phyloP scores from a whole-genome alignment of 306 rosid genomes.

The Malus sylvestris region DNA sequence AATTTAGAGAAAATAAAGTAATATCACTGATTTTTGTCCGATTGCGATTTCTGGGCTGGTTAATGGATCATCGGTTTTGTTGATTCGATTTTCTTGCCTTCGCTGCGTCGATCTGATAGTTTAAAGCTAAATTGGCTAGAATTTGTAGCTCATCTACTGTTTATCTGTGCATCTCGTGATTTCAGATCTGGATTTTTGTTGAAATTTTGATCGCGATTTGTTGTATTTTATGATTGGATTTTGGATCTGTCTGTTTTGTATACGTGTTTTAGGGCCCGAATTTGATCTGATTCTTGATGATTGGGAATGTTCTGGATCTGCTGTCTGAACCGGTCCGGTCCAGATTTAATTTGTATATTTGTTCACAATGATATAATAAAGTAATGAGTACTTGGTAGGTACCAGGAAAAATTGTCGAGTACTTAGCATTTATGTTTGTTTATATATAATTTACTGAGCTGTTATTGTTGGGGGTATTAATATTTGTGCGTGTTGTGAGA shows the following conservation, averaged over 20 bases:
- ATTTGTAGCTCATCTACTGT: neutral
- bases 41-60: neutral
- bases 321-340: neutral
- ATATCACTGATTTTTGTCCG: neutral
- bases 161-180: neutral
- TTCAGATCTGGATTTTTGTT: slow-evolving; percentile 6
- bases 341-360: neutral
- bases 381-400: neutral
- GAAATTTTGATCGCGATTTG: neutral
- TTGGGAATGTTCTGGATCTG: slow-evolving; percentile 5
- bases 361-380: neutral
- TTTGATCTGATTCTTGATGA: neutral
- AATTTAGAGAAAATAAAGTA: neutral
- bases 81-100: neutral
- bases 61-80: neutral
- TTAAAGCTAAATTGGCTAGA: neutral
- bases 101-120: slow-evolving; percentile 1
- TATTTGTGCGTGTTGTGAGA: neutral
- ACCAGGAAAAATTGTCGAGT: neutral
- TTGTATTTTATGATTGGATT: too few relatives aligned
- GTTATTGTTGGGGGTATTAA: neutral
- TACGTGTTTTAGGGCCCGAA: neutral
- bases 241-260: neutral
- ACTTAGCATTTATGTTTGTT: neutral
- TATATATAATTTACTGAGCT: neutral